A percentile compares a stretch with the other conserved stretches of the same genome.
Conservation (phyloP, 192 early-diverging fungal species). For the Rhizophagus clarus region DNA sequence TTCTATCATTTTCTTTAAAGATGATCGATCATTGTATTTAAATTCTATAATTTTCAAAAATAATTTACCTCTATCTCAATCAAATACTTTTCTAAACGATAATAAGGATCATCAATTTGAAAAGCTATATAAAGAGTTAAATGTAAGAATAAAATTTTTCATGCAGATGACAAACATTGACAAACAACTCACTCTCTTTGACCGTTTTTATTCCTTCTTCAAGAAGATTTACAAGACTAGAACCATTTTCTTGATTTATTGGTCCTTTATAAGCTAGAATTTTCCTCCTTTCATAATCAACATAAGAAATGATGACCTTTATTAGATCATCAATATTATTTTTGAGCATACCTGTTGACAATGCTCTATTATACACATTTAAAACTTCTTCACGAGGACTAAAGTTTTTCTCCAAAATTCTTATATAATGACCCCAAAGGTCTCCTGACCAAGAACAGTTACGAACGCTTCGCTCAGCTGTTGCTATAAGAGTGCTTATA, state of each 20-base stretch:
- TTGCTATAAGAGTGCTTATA: conserved; percentile 20
- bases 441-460: conserved; percentile 77
- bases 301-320: conserved; percentile 37
- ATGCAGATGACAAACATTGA: not conserved
- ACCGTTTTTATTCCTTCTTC: conserved; percentile 34
- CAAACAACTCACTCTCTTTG: conserved; percentile 32
- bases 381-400: conserved; percentile 3
- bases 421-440: conserved; percentile 49
- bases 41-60: not conserved
- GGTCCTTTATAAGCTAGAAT: conserved; percentile 31
- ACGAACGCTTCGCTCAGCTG: conserved; percentile 56
- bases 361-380: conserved; percentile 33
- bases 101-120: conserved; percentile 42
- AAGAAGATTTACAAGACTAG: conserved; percentile 33
- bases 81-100: conserved; percentile 46
- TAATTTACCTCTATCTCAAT: conserved; percentile 37
- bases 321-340: conserved; percentile 42
- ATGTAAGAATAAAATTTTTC: not conserved
- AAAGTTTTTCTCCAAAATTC: not conserved
- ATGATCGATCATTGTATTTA: too few species aligned
- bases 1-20: not conserved
- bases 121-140: conserved; percentile 27
- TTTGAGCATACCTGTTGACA: conserved; percentile 27
- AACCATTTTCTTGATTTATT: conserved; percentile 30
- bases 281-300: conserved; percentile 42